Conservation (phyloP, 2,329 filamentous ascomycete genomes). For the Dactylellina leptospora region DNA sequence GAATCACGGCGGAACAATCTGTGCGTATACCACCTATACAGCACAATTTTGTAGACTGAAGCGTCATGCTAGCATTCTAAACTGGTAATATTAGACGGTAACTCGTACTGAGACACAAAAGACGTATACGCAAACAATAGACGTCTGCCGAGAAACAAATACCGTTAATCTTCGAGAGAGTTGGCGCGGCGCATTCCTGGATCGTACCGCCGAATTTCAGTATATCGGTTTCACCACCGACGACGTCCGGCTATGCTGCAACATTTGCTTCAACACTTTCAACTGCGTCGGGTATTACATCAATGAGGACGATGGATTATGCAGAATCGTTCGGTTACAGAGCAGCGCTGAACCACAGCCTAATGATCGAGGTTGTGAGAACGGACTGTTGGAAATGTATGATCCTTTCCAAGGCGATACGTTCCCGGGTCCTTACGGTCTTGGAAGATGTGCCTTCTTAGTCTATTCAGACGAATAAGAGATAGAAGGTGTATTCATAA, state of each 20-base stretch:
- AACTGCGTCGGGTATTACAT: conserved; percentile 43
- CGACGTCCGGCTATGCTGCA: conserved; percentile 35
- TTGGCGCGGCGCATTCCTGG: conserved; percentile 18
- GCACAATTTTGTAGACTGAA: too few species aligned
- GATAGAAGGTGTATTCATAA: background rate
- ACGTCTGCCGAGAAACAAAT: conserved; percentile 17
- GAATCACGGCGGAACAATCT: conserved; percentile 20
- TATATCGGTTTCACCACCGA: conserved; percentile 12
- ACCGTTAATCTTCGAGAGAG: conserved; percentile 8
- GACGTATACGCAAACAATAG: conserved; percentile 22
- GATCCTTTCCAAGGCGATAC: conserved; percentile 21
- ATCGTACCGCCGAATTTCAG: conserved; percentile 4
- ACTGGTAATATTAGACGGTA: conserved; percentile 10
- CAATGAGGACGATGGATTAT: conserved; percentile 11
- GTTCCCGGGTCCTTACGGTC: conserved; percentile 16
- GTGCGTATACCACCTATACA: conserved; percentile 4
- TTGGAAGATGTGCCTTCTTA: conserved; percentile 39
- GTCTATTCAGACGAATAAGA: conserved; percentile 45
- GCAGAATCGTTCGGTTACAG: conserved; percentile 6
- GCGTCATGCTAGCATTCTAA: background rate
- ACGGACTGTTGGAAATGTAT: conserved; percentile 37
- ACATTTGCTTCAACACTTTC: conserved; percentile 32
- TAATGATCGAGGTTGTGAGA: conserved; percentile 23
- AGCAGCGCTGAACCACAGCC: conserved; percentile 30
- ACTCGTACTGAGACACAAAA: conserved; percentile 29